phyloP scores from a whole-genome alignment of 352 stramenopile species.

The Phytopythium mirpurense region DNA sequence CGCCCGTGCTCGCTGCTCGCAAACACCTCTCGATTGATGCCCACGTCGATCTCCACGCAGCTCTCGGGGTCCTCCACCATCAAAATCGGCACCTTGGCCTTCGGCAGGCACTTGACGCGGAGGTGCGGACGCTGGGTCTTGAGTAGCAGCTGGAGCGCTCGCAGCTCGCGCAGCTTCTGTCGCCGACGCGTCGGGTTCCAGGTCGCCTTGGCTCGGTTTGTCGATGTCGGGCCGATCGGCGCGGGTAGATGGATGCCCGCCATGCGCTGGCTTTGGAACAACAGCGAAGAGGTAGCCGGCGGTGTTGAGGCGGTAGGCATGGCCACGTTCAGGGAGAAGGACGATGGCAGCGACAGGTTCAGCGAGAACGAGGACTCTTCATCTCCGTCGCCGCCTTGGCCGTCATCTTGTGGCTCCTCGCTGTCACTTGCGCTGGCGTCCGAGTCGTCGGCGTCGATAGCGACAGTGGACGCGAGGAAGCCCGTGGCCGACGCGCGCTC shows the following conservation, averaged over 20 bases:
- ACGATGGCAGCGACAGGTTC: conserved; percentile 38
- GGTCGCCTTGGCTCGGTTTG: conserved; percentile 36
- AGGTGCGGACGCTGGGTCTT: conserved; percentile 40
- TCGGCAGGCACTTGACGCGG: conserved; percentile 58
- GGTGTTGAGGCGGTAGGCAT: background rate
- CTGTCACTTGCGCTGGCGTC: background rate
- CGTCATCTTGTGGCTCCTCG: background rate
- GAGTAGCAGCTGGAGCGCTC: conserved; percentile 51
- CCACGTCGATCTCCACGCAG: conserved; percentile 53
- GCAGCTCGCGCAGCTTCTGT: conserved; percentile 47
- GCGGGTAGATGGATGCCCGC: conserved; percentile 1
- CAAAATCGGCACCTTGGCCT: conserved; percentile 73
- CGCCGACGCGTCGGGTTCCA: conserved; percentile 66
- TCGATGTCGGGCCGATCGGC: background rate
- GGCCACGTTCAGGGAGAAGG: conserved; percentile 1
- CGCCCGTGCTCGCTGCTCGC: conserved; percentile 52
- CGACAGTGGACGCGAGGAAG: background rate
- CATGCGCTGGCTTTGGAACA: conserved; percentile 6
- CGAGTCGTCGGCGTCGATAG: no score
- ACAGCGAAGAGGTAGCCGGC: background rate
- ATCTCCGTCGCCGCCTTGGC: conserved; percentile 15
- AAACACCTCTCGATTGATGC: conserved; percentile 58
- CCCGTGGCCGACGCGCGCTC: background rate
- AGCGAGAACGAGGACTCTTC: conserved; percentile 55
- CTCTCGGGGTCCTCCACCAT: conserved; percentile 53